Evolutionary conservation across 805 yeast species (phyloP), one percentile per base, ranked within the genome.

Genomic region (Wickerhamomyces hampshirensis): DNA sequence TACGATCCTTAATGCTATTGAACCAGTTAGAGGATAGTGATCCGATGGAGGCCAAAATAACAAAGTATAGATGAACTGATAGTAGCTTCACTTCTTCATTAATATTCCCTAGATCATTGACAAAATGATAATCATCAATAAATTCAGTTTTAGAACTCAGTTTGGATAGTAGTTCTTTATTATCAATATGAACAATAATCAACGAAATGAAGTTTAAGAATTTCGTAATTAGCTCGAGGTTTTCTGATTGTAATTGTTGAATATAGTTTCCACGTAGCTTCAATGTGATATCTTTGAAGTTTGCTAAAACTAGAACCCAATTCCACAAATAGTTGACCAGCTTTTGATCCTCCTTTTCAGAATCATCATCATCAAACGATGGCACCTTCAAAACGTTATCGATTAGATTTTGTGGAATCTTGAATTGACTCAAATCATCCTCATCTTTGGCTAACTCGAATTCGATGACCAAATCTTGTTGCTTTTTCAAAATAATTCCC

Each of bases 11-110:
- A 23, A 87, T 67, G 13, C 74, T 75, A 36, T 74, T 65, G 61
- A 69, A 88, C 95, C 95, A 89, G 11, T 59, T 58, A 48, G 79
- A 82, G 3, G 72, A 73, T 13, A 66, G 54, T 4, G 82, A 71
- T 2, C 86, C 84, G 30, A 77, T 62, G 44, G 68, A 63, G 31
- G 63, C 59, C 50, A 79, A 65, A 3, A 72, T 49, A 30, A 65
- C 56, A 51, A 67, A 82, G 43, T 70, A 73, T 31, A 81, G 51
- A 48, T 80, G 75, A 11, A 75, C 52, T 4, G 71, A 46, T 16
- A 77, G 39, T 23, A 68, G 56, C 30, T 60, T 57, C 29, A 60
- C 77, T 21, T 49, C 56, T 6, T 43, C 40, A n/a, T 40, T 31
- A 4, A 38, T 10, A 3, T 28, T 28, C 13, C 30, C 34, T 26